These are phyloP conservation scores for Cercospora brassicicola DNA, from an alignment of 2,329 filamentous ascomycete species.

Conservation along the genomic window DNA sequence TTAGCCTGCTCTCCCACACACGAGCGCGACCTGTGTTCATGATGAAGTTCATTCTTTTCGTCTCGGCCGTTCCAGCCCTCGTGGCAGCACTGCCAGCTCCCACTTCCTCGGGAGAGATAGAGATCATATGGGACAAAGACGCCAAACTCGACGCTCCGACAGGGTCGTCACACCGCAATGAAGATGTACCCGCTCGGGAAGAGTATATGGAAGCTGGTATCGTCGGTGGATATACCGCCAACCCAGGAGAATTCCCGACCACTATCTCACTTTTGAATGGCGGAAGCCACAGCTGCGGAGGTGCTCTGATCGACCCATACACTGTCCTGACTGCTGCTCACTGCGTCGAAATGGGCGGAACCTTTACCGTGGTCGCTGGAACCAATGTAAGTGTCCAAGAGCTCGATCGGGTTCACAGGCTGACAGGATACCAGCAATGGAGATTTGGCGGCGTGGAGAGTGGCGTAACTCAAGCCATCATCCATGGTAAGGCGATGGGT, in stretches of 20 bases:
- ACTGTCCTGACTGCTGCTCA: conserved; percentile 5
- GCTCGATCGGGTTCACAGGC: neutral
- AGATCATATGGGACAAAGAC: neutral
- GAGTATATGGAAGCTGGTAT: neutral
- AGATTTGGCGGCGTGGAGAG: neutral
- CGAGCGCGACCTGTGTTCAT: neutral
- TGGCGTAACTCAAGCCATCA: neutral
- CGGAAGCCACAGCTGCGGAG: neutral
- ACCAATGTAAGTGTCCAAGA: neutral
- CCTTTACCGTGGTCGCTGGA: neutral
- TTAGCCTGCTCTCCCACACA: neutral
- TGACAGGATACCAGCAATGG: neutral
- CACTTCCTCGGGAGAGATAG: neutral
- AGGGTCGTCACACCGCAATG: neutral
- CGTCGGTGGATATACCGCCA: neutral
- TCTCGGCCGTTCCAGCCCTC: neutral
- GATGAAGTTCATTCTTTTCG: neutral
- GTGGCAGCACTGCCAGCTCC: neutral
- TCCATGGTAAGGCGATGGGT: neutral
- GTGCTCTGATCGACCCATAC: neutral
- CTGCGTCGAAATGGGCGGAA: conserved; percentile 2
- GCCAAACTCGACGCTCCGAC: neutral
- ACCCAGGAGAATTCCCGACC: neutral
- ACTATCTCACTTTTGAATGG: neutral
- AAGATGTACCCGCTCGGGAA: neutral